Percentiles rank a stretch among this genome's conserved stretches.
Evolutionary conservation across 345 rosid genomes (phyloP).

Genomic region (Moricandia arvensis): DNA sequence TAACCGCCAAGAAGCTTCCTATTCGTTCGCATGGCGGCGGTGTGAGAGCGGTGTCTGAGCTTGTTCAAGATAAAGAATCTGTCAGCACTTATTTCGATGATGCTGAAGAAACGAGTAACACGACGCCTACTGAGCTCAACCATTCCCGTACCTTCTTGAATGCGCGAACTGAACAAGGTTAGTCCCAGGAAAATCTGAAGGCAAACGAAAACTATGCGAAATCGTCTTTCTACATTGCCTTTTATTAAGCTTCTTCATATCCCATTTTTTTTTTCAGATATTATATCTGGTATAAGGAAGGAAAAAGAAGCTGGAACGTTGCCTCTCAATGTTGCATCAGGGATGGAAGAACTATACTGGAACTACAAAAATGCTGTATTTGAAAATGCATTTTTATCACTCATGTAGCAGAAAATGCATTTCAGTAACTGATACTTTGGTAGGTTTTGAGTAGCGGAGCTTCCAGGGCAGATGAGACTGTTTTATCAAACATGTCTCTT

Average conservation of each 20-base stretch:
- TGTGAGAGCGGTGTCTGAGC: constrained; percentile 61
- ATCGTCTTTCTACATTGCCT: too few species aligned
- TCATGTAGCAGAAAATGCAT: neutral
- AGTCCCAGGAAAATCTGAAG: too few species aligned
- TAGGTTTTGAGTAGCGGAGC: constrained; percentile 77
- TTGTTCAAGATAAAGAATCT: constrained; percentile 60
- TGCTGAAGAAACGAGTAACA: neutral
- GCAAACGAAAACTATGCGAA: too few species aligned
- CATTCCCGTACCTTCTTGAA: constrained; percentile 72
- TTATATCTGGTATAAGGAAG: constrained; percentile 67
- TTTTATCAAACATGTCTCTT: constrained; percentile 78
- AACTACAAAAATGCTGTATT: constrained; percentile 91
- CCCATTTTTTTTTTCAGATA: constrained; percentile 53
- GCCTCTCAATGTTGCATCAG: constrained; percentile 68
- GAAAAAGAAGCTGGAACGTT: constrained; percentile 75
- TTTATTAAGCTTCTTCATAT: neutral
- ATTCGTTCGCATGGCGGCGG: constrained; percentile 36
- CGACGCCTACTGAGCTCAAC: constrained; percentile 28
- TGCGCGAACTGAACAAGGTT: constrained; percentile 75
- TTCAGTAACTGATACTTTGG: neutral
- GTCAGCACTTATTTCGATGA: constrained; percentile 25
- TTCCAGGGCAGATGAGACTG: constrained; percentile 58
- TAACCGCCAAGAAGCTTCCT: constrained; percentile 35
- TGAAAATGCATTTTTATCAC: constrained; percentile 22
- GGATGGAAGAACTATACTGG: constrained; percentile 82